These are phyloP conservation scores for Diaporthe velutina DNA, from an alignment of 2,329 filamentous ascomycete genomes.

Conservation along the genomic window DNA sequence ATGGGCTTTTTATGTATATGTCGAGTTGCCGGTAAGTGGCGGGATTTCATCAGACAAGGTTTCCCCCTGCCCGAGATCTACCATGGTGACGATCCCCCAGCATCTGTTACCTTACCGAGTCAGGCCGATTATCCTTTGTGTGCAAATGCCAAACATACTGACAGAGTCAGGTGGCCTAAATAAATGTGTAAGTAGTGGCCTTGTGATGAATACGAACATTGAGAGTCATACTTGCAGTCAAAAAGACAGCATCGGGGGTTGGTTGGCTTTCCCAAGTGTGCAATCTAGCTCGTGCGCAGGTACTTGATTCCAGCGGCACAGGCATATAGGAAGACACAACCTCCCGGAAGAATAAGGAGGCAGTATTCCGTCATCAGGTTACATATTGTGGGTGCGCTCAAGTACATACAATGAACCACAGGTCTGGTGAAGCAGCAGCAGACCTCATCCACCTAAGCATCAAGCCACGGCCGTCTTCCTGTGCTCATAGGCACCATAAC, in stretches of 20 bases:
- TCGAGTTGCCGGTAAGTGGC: neutral
- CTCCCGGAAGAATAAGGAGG: neutral
- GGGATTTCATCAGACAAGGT: neutral
- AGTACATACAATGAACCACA: neutral
- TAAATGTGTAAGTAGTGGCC: too few species aligned
- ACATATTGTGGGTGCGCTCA: neutral
- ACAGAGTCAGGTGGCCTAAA: too few species aligned
- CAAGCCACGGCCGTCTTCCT: neutral
- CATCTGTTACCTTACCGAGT: neutral
- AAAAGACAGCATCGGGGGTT: neutral
- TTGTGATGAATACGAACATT: neutral
- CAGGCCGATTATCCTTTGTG: neutral
- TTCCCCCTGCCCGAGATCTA: neutral
- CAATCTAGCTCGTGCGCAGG: neutral
- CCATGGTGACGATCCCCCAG: constrained; percentile 6
- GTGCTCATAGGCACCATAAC: too few species aligned
- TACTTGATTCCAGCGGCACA: neutral
- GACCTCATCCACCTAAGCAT: neutral
- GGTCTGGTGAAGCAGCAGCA: too few species aligned
- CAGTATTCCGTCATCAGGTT: neutral
- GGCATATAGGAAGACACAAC: neutral
- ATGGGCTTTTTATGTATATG: neutral
- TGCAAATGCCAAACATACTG: neutral
- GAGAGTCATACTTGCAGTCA: neutral
- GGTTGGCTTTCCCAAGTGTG: neutral